Evolutionary conservation across 164 flowering plant genomes (phyloP).

Genomic region (Nelumbo lutea): DNA sequence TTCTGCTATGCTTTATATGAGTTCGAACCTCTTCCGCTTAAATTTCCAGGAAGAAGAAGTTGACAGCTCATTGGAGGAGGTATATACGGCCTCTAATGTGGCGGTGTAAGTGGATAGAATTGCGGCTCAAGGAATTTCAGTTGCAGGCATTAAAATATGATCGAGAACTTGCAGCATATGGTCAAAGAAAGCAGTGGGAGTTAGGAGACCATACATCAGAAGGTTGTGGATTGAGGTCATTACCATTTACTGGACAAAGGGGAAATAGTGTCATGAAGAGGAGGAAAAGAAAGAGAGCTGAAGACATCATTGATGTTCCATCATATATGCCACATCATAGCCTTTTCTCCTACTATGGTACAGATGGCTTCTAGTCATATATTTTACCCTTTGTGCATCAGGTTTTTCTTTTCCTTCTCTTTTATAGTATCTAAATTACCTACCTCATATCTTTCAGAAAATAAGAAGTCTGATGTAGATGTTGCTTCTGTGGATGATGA

Average conservation of each 20-base stretch:
- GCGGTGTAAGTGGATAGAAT: constrained; percentile 80
- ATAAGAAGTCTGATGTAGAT: constrained; percentile 56
- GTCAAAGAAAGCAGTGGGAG: constrained; percentile 28
- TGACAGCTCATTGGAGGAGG: constrained; percentile 83
- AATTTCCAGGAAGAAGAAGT: constrained; percentile 62
- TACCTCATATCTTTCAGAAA: constrained; percentile 49
- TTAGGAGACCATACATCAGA: constrained; percentile 31
- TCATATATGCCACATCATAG: constrained; percentile 68
- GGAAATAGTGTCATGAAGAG: constrained; percentile 51
- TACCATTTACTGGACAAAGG: constrained; percentile 41
- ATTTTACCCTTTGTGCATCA: constrained; percentile 2
- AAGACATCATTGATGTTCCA: constrained; percentile 47
- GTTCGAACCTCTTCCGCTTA: not conserved
- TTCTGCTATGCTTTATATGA: not conserved
- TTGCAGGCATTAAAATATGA: constrained; percentile 56
- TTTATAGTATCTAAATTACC: not conserved
- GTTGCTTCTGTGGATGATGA: constrained; percentile 48
- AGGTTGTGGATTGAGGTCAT: constrained; percentile 46
- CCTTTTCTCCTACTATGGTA: constrained; percentile 80
- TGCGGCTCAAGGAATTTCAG: constrained; percentile 64
- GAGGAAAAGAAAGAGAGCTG: constrained; percentile 68
- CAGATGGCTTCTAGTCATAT: constrained; percentile 4
- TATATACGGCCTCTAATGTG: constrained; percentile 77
- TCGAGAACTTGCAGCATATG: constrained; percentile 36
- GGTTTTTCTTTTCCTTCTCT: not conserved